Evolutionary conservation across 257 asterid species (phyloP).

Genomic region (Gardenia jasminoides): DNA sequence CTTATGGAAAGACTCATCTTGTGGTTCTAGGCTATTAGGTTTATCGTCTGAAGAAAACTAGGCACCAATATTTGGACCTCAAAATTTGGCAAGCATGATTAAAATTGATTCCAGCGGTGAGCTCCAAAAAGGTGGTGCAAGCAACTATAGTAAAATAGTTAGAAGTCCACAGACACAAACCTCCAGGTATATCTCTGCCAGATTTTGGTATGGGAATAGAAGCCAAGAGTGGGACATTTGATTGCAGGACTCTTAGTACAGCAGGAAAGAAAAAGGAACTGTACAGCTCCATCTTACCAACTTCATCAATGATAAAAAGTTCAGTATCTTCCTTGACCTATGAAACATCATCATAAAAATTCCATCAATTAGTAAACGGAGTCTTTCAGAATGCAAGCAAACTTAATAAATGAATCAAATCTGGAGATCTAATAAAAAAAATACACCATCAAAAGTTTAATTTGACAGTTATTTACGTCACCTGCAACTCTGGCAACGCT

Average conservation of each 20-base stretch:
- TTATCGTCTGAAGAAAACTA: not conserved
- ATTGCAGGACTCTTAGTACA: conserved; percentile 69
- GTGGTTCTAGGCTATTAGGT: too few species aligned
- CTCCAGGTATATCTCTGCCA: conserved; percentile 88
- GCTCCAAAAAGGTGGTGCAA: not conserved
- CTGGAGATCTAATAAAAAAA: too few species aligned
- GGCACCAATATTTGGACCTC: not conserved
- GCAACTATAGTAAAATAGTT: not conserved
- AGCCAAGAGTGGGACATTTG: conserved; percentile 84
- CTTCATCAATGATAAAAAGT: conserved; percentile 80
- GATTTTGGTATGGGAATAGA: conserved; percentile 67
- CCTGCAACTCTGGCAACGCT: conserved; percentile 91
- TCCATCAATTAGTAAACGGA: not conserved
- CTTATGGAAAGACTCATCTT: not conserved
- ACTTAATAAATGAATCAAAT: not conserved
- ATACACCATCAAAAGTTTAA: not conserved
- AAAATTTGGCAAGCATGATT: not conserved
- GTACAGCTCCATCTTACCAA: conserved; percentile 89
- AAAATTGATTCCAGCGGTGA: not conserved
- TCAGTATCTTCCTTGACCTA: conserved; percentile 81
- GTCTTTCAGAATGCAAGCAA: not conserved
- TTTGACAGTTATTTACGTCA: conserved; percentile 23
- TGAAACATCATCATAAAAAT: conserved; percentile 1
- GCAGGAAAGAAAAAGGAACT: conserved; percentile 89
- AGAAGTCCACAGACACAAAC: conserved; percentile 32